Conservation (phyloP, 2,329 filamentous ascomycete species). For the Diaporthe velutina region DNA sequence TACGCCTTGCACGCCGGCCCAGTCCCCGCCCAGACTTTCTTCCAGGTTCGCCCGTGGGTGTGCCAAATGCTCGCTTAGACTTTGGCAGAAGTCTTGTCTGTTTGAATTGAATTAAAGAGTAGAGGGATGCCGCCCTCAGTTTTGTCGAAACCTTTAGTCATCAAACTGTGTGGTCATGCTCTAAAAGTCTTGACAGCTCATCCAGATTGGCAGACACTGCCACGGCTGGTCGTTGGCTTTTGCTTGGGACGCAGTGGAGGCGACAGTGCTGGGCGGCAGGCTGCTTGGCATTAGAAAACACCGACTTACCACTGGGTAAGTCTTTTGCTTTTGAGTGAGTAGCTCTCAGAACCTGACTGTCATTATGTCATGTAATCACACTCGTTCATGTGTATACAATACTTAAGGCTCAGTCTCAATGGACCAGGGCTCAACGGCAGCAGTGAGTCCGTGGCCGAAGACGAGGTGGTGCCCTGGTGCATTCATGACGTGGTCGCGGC, state of each 20-base stretch:
- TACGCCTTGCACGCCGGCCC: not conserved
- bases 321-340: not conserved
- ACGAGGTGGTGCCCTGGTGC: not conserved
- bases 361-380: not conserved
- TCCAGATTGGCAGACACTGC: not conserved
- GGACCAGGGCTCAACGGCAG: not conserved
- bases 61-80: not conserved
- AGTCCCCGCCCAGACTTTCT: conserved; percentile 10
- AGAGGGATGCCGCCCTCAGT: not conserved
- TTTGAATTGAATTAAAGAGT: not conserved
- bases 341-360: not conserved
- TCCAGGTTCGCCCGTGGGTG: not conserved
- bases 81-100: conserved; percentile 12
- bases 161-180: too few species aligned
- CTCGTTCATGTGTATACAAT: not conserved
- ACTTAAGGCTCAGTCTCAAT: not conserved
- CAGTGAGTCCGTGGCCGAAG: not conserved
- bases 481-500: conserved; percentile 6
- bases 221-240: not conserved
- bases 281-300: not conserved
- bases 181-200: too few species aligned
- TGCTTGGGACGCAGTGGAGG: not conserved
- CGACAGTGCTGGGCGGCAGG: not conserved
- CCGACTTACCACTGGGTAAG: not conserved
- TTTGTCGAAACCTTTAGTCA: not conserved